Conservation (phyloP, 1,284 basidiomycete species). For the Xanthoconium separans region DNA sequence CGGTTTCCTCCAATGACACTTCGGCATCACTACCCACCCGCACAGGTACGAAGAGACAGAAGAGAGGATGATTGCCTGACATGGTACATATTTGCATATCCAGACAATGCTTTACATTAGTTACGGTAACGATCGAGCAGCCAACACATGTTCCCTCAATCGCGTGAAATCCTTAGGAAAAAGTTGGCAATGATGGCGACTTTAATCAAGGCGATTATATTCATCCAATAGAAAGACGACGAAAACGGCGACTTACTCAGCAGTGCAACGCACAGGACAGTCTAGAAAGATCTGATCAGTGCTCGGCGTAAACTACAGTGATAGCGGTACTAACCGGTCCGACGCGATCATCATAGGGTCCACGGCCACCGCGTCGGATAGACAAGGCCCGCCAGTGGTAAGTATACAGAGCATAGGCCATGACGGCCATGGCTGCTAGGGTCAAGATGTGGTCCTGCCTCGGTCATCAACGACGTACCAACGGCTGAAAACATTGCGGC, state of each 20-base stretch:
- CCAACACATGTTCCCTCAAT: constrained; percentile 2
- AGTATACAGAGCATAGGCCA: constrained; percentile 93
- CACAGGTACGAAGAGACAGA: constrained; percentile 57
- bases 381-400: constrained; percentile 96
- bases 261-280: constrained; percentile 82
- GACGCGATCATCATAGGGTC: constrained; percentile 95
- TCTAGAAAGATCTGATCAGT: constrained; percentile 46
- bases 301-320: constrained; percentile 4
- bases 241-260: constrained; percentile 55
- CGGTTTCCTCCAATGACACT: constrained; percentile 67
- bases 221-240: not conserved
- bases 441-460: constrained; percentile 8
- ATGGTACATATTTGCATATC: constrained; percentile 5
- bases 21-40: constrained; percentile 49
- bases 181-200: constrained; percentile 92
- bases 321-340: constrained; percentile 62
- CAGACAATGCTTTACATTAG: constrained; percentile 1
- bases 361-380: constrained; percentile 88
- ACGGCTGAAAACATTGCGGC: constrained; percentile 92
- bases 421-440: constrained; percentile 85
- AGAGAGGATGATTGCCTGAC: constrained; percentile 40
- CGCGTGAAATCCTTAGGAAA: constrained; percentile 71
- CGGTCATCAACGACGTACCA: constrained; percentile 49
- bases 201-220: constrained; percentile 31
- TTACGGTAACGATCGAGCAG: constrained; percentile 12